A percentile compares a stretch with the other conserved stretches of the same genome.
phyloP scores from a whole-genome alignment of 169 alveolate species.

The Toxoplasma gondii region DNA sequence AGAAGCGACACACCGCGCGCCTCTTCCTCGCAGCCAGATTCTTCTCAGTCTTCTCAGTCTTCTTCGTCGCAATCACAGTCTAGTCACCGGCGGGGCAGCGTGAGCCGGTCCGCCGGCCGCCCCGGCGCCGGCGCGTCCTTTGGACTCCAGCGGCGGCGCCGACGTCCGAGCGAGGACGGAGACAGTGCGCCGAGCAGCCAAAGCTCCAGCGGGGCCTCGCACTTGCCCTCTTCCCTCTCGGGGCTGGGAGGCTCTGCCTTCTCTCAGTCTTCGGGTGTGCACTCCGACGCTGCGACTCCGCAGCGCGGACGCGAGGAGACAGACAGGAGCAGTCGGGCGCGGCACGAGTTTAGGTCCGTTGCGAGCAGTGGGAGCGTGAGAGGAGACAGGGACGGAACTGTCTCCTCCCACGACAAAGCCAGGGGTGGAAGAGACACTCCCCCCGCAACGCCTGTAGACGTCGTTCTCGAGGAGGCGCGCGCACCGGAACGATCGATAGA shows the following conservation, averaged over 20 bases:
- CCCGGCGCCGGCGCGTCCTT: not conserved
- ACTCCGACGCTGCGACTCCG: not conserved
- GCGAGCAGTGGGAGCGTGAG: not conserved
- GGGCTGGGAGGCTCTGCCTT: not conserved
- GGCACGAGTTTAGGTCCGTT: not conserved
- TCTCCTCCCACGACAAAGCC: not conserved
- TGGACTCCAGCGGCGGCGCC: constrained; percentile 34
- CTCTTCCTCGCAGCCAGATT: not conserved
- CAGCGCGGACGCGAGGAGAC: not conserved
- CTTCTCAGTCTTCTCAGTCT: not conserved
- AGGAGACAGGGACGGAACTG: not conserved
- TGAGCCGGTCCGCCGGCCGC: not conserved
- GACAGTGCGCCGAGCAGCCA: not conserved
- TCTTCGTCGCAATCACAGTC: not conserved
- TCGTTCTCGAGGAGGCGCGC: constrained; percentile 4
- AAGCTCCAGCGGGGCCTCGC: not conserved
- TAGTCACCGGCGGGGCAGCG: not conserved
- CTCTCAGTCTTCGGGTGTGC: not conserved
- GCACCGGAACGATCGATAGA: constrained; percentile 22
- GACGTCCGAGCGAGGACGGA: constrained; percentile 32
- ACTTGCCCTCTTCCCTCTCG: not conserved
- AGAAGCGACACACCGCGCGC: not conserved
- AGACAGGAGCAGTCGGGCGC: not conserved
- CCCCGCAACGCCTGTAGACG: not conserved
- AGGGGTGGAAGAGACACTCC: not conserved